Base-by-base conservation (phyloP, 805 yeast genomes). In the Candida manassasensis region DNA sequence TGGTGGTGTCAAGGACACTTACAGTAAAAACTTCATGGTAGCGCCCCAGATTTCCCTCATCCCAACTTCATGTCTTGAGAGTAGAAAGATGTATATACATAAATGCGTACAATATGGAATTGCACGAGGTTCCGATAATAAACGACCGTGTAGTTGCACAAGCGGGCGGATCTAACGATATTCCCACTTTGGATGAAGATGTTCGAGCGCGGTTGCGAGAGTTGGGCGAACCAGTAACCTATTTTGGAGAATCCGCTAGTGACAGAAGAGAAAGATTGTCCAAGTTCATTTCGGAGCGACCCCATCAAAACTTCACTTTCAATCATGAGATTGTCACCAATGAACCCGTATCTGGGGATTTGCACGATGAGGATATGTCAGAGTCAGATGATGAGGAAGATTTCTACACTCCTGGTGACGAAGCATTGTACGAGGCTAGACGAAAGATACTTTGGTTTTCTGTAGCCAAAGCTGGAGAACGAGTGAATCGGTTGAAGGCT, bases 401-500 rank as follows among this genome's bases (percentile, higher is more conserved):
- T 40, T 88, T 83, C 50, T 87, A 78, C 49, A 87, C 96, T 0
- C 95, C 94, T 0, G 96, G 94, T 0, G 57, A 73, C 0, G 61
- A 59, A 3, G 73, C 67, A 4, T 55, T 89, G 7, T 58, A 69
- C 6, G 59, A 66, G 1, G 69, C 77, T 0, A 67, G 97, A 34
- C 53, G 59, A 24, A 40, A 44, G 2, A 64, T 89, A 0, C 72
- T 87, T 0, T 40, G 57, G 4, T 59, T 57, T 37, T 81, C 95
- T 0, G 45, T 83, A 3, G 28, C 36, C 1, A 55, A 55, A 14
- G 73, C 90, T 0, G 49, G 53, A 17, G 21, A 37, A 1, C 56
- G 93, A 40, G 37, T 76, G 0, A 38, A 46, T 4, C 18, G 17
- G 1, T 73, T 72, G 35, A 50, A 51, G 26, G 40, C 55, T 4